phyloP scores from a whole-genome alignment of 805 yeast genomes.

The Diddensiella santjacobensis region DNA sequence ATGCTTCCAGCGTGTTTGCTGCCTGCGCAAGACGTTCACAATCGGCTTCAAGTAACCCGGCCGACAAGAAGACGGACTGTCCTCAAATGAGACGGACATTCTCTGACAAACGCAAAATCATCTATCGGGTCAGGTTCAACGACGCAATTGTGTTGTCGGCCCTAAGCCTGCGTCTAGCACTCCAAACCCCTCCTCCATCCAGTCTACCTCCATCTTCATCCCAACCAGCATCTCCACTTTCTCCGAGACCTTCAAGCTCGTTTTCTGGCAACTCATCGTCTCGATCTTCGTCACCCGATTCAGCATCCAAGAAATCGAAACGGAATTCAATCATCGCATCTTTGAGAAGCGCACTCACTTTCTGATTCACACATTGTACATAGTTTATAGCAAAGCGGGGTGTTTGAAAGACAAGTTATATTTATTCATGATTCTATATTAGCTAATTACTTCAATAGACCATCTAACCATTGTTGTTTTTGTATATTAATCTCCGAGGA shows the following conservation, averaged over 20 bases:
- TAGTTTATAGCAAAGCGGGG: no score
- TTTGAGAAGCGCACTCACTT: background rate
- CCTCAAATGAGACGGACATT: background rate
- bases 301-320: background rate
- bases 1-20: background rate
- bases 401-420: no score
- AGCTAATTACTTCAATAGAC: conserved; percentile 7
- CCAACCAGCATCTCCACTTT: background rate
- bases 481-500: conserved; percentile 1
- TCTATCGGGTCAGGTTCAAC: conserved; percentile 4
- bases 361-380: background rate
- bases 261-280: background rate
- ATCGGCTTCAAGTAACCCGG: background rate
- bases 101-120: background rate
- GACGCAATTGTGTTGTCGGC: conserved; percentile 18
- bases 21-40: background rate
- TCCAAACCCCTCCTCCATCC: background rate
- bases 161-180: conserved; percentile 15
- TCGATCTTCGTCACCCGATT: background rate
- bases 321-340: background rate
- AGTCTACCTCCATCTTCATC: background rate
- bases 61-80: no score
- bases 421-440: no score
- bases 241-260: background rate
- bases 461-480: conserved; percentile 18